Evolutionary conservation across 306 rosid species (phyloP), one percentile per base, ranked within the genome.

Genomic region (Castanospermum australe): DNA sequence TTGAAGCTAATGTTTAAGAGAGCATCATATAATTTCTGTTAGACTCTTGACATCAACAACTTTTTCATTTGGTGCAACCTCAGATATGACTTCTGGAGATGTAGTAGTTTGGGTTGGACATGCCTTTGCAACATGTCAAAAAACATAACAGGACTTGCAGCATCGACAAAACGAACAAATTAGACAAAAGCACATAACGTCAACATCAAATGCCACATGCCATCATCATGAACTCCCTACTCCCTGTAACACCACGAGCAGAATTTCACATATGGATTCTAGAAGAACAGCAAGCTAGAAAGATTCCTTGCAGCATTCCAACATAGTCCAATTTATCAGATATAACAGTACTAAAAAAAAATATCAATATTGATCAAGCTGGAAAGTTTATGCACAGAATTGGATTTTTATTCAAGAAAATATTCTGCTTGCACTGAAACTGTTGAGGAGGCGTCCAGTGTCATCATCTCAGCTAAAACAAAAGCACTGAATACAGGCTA

Each of bases 121-220:
- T 32, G 71, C 92, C 92, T 88, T 61, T 51, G 80, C 65, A 77
- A 64, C 44, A 78, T 28, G 22, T 73, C 21, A 71, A 36, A 67
- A 74, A 79, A n/a, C 6, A 15, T 9, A 71, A 18, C 18, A 50
- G 70, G 52, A 55, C 14, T 42, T 2, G 38, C 3, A 13, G 24
- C 17, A 45, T 28, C 41, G 25, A 10, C 74, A 67, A n/a, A 52
- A 68, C 6, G 21, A 48, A 64, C 20, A 32, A 18, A 61, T 30
- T 62, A 52, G 51, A 35, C 20, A 17, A 45, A 48, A 50, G 66
- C 56, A 47, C 15, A 10, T 83, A 89, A 91, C 76, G 89, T 89
- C 15, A 69, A 81, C 87, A 89, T 85, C 66, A 89, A 78, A 12
- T 50, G 82, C 93, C 93, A 89, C 89, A 81, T 89, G 78, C 60